Base-by-base conservation (phyloP, 371 early-diverging fungal species). In the Mortierella sp. region DNA sequence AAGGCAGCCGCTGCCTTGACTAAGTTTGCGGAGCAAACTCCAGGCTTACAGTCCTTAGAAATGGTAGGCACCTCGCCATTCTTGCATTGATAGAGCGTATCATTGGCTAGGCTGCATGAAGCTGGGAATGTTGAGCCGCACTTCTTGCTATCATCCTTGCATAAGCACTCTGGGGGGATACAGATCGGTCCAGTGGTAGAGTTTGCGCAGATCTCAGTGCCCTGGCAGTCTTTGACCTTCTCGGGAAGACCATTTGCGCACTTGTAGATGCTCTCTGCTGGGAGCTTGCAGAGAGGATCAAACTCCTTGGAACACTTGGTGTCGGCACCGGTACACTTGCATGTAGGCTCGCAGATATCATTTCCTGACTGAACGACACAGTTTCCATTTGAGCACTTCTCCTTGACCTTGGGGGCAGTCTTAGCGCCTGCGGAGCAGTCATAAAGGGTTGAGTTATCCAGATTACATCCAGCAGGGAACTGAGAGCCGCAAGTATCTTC, bases 401-500 rank as follows among this genome's bases (percentile, higher is more conserved):
- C 51, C 11, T 28, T n/a, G 12, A 50, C 62, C 29, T n/a, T 18
- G 5, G 62, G 62, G 6, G 3, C 25, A 4, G 28, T 25, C 12
- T 37, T 37, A 9, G 37, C 30, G 29, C n/a, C 51, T 2, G 29
- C 62, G 7, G 25, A 26, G 30, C 62, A 62, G 0, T 47, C 50
- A 43, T 64, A 64, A 6, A 64, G 25, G 26, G 30, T 48, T 11
- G 56, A 61, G 37, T 18, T 44, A 29, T 67, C 60, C 29, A 67
- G 52, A 9, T 21, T 30, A 43, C 67, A 67, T 7, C 50, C 43
- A 1, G 53, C 12, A 14, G 61, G 62, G 48, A 68, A 68, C 16
- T 25, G 30, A 1, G 23, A 18, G 6, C 56, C 61, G n/a, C 68
- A 68, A 7, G 25, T 19, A 28, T 19, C 28, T 14, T 21, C 30